These are phyloP conservation scores for Pilasporangium apinafurcum DNA, from an alignment of 352 stramenopile genomes.

Conservation along the genomic window DNA sequence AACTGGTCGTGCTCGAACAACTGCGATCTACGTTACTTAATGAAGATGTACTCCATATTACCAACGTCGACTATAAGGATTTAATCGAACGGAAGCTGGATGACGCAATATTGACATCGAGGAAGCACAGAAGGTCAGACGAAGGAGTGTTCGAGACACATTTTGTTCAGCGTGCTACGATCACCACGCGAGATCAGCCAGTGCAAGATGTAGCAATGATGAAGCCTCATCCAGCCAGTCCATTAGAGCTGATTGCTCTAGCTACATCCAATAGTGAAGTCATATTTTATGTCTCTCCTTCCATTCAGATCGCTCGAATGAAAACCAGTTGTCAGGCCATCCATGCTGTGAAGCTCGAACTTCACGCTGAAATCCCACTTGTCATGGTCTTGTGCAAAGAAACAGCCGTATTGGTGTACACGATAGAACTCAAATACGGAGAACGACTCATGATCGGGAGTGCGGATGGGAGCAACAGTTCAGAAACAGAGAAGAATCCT, in stretches of 20 bases:
- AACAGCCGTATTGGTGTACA: conserved; percentile 8
- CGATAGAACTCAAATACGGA: conserved; percentile 12
- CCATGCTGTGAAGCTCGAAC: conserved; percentile 8
- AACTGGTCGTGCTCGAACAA: conserved; percentile 22
- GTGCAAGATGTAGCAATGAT: conserved; percentile 40
- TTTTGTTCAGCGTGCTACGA: conserved; percentile 26
- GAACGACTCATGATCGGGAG: conserved; percentile 2
- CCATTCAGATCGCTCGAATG: conserved; percentile 13
- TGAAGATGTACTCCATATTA: too few species aligned
- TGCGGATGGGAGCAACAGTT: conserved; percentile 6
- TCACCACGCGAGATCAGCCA: not conserved
- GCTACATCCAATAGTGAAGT: conserved; percentile 16
- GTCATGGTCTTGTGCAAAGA: conserved; percentile 12
- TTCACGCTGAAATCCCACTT: conserved; percentile 8
- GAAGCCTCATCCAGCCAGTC: conserved; percentile 13
- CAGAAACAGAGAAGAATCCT: conserved; percentile 11
- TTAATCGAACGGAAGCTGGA: conserved; percentile 11
- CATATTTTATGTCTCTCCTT: conserved; percentile 21
- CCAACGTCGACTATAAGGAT: conserved; percentile 3
- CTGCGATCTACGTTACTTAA: conserved; percentile 10
- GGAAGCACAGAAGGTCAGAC: not conserved
- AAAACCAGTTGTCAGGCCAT: conserved; percentile 1
- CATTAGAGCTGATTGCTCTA: conserved; percentile 29
- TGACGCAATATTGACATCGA: not conserved
- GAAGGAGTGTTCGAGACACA: conserved; percentile 23